These are phyloP conservation scores for Neurospora sp. DNA, from an alignment of 495 filamentous ascomycete species.

Conservation along the genomic window DNA sequence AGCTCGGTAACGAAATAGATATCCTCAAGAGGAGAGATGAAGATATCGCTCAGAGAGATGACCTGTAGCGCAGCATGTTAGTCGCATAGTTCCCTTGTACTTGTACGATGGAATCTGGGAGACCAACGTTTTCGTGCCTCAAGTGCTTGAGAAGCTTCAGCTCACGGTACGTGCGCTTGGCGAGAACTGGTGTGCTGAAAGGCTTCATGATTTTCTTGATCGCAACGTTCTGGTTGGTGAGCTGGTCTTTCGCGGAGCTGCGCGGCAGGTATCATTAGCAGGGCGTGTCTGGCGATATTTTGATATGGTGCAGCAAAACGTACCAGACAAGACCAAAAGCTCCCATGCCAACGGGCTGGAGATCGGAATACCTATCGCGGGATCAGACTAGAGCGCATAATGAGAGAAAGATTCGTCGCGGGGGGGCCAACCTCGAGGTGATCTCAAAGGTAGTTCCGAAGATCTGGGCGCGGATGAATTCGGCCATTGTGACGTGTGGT, in stretches of 20 bases:
- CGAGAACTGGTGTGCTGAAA: constrained; percentile 94
- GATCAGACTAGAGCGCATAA: constrained; percentile 10
- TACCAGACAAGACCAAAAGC: constrained; percentile 98
- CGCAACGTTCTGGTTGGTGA: constrained; percentile 88
- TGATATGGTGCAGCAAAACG: constrained; percentile 11
- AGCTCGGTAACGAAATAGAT: constrained; percentile 99
- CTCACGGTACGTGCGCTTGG: constrained; percentile 94
- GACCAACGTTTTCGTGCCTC: constrained; percentile 84
- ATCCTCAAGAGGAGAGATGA: constrained; percentile 97
- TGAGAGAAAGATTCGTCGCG: constrained; percentile 6
- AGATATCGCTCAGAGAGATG: constrained; percentile 97
- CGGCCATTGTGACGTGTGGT: constrained; percentile 56
- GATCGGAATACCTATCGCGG: constrained; percentile 72
- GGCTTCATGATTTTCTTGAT: constrained; percentile 99
- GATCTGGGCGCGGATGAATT: constrained; percentile 98
- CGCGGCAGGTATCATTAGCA: constrained; percentile 14
- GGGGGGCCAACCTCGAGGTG: constrained; percentile 74
- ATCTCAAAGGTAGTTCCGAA: constrained; percentile 99
- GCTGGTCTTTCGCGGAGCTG: constrained; percentile 94
- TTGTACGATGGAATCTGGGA: background rate
- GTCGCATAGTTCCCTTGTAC: background rate
- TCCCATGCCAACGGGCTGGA: constrained; percentile 98
- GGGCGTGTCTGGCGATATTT: background rate
- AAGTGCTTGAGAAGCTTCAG: constrained; percentile 96
- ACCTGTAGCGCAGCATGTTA: constrained; percentile 45